Evolutionary conservation across 805 yeast species (phyloP), one percentile per base, ranked within the genome.

Genomic region (Candida chilensis): DNA sequence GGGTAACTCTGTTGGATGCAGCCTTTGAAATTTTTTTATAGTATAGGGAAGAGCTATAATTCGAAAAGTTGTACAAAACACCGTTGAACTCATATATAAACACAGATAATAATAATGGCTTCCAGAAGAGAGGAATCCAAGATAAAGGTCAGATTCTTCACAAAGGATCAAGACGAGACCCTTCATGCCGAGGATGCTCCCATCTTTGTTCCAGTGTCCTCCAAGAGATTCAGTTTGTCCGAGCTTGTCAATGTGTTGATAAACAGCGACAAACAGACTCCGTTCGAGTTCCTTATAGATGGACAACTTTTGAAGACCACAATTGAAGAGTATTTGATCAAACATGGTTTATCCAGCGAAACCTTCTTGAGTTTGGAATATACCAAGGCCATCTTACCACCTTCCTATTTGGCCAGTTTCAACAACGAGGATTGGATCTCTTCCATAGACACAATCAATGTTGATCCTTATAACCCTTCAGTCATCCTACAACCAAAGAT

Each of bases 391-490:
- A 80, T 87, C 22, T 68, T 90, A 30, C 98, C 98, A 13, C 98
- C 98, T n/a, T 77, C 90, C 16, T 88, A 74, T 47, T 62, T 87
- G 39, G 86, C 94, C 3, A 78, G 94, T 27, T 92, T 80, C 56
- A 74, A 77, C 47, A 87, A 90, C 48, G 95, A 90, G 38, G 98
- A 92, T 56, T 92, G 98, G 98, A 74, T 92, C 16, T 84, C 95
- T 15, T 71, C 94, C 2, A 67, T 81, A 16, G 74, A 74, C 47
- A 52, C 78, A 42, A 36, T 62, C 54, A 8, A 54, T 43, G 54
- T 45, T 41, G 28, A 35, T 36, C 25, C 38, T 29, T 27, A 54
- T 62, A 42, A 74, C 60, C 36, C 56, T 47, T 17, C 17, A 9
- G 20, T 41, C 8, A 54, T 60, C 19, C 44, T 50, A 4, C 54